Conservation (phyloP, 495 filamentous ascomycete genomes). For the Glutinoglossum americanum region DNA sequence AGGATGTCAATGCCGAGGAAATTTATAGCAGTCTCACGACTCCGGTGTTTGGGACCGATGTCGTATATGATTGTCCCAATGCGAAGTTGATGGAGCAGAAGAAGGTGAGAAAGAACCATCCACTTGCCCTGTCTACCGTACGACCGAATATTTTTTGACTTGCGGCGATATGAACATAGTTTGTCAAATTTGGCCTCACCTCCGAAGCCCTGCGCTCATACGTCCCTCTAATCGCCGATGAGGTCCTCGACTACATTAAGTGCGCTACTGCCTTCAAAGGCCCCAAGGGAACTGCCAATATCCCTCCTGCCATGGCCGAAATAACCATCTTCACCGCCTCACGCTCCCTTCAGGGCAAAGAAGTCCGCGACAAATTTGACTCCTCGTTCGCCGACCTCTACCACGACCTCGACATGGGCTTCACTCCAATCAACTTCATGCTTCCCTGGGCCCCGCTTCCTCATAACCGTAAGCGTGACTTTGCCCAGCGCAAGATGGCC, state of each 20-base stretch:
- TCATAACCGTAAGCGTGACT: constrained; percentile 37
- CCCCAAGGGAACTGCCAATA: constrained; percentile 27
- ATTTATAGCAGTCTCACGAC: constrained; percentile 38
- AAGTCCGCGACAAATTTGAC: constrained; percentile 39
- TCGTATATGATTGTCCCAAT: constrained; percentile 45
- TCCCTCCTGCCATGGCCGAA: constrained; percentile 33
- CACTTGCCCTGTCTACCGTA: background rate
- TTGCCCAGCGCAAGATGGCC: constrained; percentile 33
- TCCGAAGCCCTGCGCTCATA: constrained; percentile 40
- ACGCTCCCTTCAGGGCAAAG: constrained; percentile 40
- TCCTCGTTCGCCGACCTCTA: constrained; percentile 40
- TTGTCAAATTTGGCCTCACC: constrained; percentile 44
- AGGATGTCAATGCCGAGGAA: constrained; percentile 41
- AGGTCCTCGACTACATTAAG: constrained; percentile 30
- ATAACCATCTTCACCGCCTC: constrained; percentile 47
- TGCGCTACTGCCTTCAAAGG: constrained; percentile 24
- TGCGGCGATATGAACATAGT: constrained; percentile 18
- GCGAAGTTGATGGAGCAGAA: constrained; percentile 50
- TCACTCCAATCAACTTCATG: constrained; percentile 44
- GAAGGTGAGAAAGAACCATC: constrained; percentile 22
- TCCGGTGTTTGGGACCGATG: constrained; percentile 39
- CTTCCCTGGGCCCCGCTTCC: constrained; percentile 39
- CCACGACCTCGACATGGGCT: constrained; percentile 44
- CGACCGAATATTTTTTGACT: background rate
- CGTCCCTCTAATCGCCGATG: constrained; percentile 31